phyloP scores from a whole-genome alignment of 306 rosid species.

The Lotus japonicus region DNA sequence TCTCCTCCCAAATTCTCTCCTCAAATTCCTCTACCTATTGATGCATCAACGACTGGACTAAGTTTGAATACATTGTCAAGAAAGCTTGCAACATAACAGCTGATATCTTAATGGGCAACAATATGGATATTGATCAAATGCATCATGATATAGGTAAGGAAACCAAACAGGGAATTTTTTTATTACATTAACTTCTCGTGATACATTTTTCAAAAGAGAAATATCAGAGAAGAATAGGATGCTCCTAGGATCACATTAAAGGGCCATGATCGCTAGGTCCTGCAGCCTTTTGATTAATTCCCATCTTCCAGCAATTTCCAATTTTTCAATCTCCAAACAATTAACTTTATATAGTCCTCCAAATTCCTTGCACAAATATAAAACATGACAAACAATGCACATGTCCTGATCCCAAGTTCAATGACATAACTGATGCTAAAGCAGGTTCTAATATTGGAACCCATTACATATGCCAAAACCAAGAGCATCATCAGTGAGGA shows the following conservation, averaged over 20 bases:
- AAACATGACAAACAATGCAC: neutral
- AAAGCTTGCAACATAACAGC: too few species aligned
- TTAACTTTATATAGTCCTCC: neutral
- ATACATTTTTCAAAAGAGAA: neutral
- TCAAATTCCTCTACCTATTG: too few species aligned
- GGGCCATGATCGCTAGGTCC: neutral
- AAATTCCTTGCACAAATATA: neutral
- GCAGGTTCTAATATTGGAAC: neutral
- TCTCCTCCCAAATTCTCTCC: too few species aligned
- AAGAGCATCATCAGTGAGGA: constrained; percentile 6
- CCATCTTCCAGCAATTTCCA: neutral
- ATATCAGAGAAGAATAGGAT: neutral
- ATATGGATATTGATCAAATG: neutral
- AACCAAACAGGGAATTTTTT: neutral
- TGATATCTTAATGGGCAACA: neutral
- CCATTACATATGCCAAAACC: neutral
- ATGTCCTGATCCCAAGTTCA: constrained; percentile 8
- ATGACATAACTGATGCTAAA: neutral
- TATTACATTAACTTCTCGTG: neutral
- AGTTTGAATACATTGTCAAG: too few species aligned
- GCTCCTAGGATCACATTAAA: neutral
- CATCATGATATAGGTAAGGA: neutral
- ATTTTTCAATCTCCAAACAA: neutral
- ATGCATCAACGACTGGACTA: too few species aligned
- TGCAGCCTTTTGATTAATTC: neutral